Evolutionary conservation across 2,329 filamentous ascomycete genomes (phyloP), one percentile per base, ranked within the genome.

Genomic region (Fusarium nygamai): DNA sequence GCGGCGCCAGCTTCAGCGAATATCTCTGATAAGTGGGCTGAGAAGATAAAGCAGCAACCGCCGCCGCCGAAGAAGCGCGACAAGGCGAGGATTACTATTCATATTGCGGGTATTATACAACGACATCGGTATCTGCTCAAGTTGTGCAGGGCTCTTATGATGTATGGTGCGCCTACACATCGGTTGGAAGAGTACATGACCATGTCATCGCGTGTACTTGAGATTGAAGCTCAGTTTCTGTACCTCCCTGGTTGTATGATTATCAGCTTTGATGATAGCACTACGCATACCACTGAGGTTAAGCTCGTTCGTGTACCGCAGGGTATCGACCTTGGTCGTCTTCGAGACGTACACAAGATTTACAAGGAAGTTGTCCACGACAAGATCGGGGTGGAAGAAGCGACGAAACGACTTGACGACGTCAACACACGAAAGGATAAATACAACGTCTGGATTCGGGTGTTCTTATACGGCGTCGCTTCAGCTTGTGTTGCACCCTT

Each of bases 211-310:
- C 89, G 93, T n/a, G 93, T 96, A 4, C 88, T 98, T 43, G 93
- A 95, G 81, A 95, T 98, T 22, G 93, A 97, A 74, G 93, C 92
- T 11, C 94, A 97, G 78, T 98, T 96, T 76, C 85, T 98, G 29
- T 98, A 98, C 80, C 90, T 98, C 36, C 95, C 95, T 0, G 94
- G 94, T 0, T 97, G 94, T 79, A 98, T 98, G 95, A 93, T 98
- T 64, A 93, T 98, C 79, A 96, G 94, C 9, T 98, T 98, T 79
- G 95, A 93, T 78, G 93, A 96, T 71, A 86, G 84, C 72, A 83
- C 84, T 1, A 94, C 92, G 0, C 92, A 95, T 78, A 95, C 93
- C 0, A 92, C 92, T n/a, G 92, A 94, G 79, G 92, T 95, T 71
- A 93, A 94, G 83, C 87, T 95, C 38, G 91, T 95, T 12, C 89